Evolutionary conservation across 2,329 filamentous ascomycete genomes (phyloP).

Genomic region (Furcasterigmium furcatum): DNA sequence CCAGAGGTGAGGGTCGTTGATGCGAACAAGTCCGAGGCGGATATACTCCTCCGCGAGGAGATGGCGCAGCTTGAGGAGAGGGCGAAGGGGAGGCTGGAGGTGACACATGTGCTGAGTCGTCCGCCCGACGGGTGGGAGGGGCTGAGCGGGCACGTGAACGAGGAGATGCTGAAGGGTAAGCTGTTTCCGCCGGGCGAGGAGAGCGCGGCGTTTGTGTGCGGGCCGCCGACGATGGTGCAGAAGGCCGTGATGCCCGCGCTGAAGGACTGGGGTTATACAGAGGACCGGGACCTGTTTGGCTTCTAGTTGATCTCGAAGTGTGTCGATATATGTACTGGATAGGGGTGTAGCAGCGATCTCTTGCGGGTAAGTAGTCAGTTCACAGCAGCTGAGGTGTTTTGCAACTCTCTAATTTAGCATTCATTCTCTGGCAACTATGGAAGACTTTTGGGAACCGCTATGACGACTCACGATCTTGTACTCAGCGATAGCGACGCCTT

Average conservation of each 20-base stretch:
- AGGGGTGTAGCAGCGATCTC: no score
- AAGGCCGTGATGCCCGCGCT: slow-evolving; percentile 46
- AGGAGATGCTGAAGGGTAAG: slow-evolving; percentile 31
- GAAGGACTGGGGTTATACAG: slow-evolving; percentile 38
- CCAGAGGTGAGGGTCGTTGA: slow-evolving; percentile 39
- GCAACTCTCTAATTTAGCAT: no score
- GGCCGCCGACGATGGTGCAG: slow-evolving; percentile 46
- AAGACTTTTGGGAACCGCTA: no score
- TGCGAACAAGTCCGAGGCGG: slow-evolving; percentile 42
- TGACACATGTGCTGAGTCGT: slow-evolving; percentile 44
- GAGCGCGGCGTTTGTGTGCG: slow-evolving; percentile 43
- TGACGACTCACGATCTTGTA: no score
- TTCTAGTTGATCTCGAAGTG: no score
- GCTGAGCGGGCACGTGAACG: slow-evolving; percentile 38
- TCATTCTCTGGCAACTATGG: no score
- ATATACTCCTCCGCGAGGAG: slow-evolving; percentile 40
- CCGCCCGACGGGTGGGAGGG: slow-evolving; percentile 41
- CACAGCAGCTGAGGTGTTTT: no score
- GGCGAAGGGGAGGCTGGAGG: slow-evolving; percentile 31
- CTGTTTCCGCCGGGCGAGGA: slow-evolving; percentile 36
- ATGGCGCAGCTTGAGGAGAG: slow-evolving; percentile 35
- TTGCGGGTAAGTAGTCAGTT: no score
- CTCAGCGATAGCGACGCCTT: no score
- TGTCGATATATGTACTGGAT: no score
- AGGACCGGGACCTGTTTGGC: slow-evolving; percentile 41